Base-by-base conservation (phyloP, 108 stramenopile genomes). In the Chaetoceros muelleri region DNA sequence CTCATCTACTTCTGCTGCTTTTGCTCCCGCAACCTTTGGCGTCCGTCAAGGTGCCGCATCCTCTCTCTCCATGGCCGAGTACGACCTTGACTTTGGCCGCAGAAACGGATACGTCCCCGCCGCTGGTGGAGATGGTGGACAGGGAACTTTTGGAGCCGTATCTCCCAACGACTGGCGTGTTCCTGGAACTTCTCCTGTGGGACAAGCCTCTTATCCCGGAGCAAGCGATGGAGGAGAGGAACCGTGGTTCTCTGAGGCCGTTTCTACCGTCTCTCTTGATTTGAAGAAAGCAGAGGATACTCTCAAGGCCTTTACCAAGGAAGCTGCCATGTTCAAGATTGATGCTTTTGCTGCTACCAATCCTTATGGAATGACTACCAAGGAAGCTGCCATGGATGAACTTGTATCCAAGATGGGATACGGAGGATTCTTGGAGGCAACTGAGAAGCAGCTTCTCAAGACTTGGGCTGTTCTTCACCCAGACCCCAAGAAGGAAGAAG, bases 221-320 rank as follows among this genome's bases (percentile, higher is more conserved):
- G 86, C 83, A 29, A 65, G 85, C 25, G 91, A 89, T 77, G 87
- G 87, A 61, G 87, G 85, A 60, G 91, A 89, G 53, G 91, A 93
- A 62, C 91, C 91, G 23, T 93, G 91, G 91, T 89, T 89, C 74
- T 73, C 91, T 24, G 91, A 93, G 74, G 91, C 91, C 34, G 81
- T 93, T 48, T 84, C 83, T 47, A 93, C 91, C 24, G 91, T 93
- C 60, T 78, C 75, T 34, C 78, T 93, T 30, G 91, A 93, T 66
- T 69, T 88, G 76, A 66, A 58, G 30, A 87, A 89, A 77, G 87
- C 84, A 29, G 84, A 84, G 48, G 82, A 86, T 40, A 87, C 87
- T 44, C 64, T 88, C 52, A 82, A 84, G 80, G 91, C 91, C 0
- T 93, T 93, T 80, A 93, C 91, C 31, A 88, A 86, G 72, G 86